Base-by-base conservation (phyloP, 305 asterid species). In the Ilex paraguariensis region DNA sequence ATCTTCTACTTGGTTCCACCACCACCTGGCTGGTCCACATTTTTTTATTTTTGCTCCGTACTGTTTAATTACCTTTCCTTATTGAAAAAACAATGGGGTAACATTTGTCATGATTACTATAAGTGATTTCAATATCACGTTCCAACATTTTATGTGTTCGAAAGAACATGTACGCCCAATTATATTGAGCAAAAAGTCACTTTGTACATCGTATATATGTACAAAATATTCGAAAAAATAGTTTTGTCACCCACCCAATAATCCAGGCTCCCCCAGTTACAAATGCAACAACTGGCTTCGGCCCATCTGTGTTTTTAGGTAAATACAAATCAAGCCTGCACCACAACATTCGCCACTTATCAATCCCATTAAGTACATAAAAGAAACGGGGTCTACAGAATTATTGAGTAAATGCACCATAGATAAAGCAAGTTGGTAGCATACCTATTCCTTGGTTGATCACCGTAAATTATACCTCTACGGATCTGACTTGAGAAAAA, bases 221-320 rank as follows among this genome's bases (percentile, higher is more conserved):
- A 56, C 17, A 58, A 21, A 13, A 30, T 62, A 50, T 36, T 36
- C 9, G 45, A 46, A 48, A 59, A 31, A 62, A 75, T 15, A 54
- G 58, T 16, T 17, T 14, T 17, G 46, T 21, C 28, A 68, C 84
- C 57, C 83, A 93, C 99, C 96, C 99, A 65, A 93, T 86, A 60
- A 90, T 78, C 96, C 99, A 90, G 59, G 99, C 99, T 80, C 99
- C 99, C 67, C 99, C 99, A 32, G 95, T 93, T 65, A 93, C 71
- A 66, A 93, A 93, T 74, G 97, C 97, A 73, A 93, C 81, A 62
- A 93, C 96, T 68, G 99, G 99, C 82, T 88, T 93, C 51, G 91
- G 85, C 55, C 85, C 90, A 8, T 82, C 79, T 17, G 67, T 66
- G 60, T 84, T 70, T 79, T 71, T 79, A 0, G 99, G 97, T 31